Base-by-base conservation (phyloP, 2,329 filamentous ascomycete species). In the Phaeomoniella chlamydospora region DNA sequence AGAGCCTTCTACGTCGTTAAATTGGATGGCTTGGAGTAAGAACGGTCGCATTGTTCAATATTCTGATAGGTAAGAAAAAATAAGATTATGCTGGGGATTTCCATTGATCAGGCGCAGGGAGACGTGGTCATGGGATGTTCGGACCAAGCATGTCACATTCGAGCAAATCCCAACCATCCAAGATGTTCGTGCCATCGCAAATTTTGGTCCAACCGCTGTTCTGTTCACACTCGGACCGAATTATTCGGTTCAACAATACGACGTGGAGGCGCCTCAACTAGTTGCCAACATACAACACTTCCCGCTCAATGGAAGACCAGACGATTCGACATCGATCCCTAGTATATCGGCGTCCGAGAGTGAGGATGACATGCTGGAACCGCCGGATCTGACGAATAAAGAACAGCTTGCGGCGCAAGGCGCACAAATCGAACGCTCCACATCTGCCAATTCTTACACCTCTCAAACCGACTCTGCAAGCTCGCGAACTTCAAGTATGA, bases 11-110 rank as follows among this genome's bases (percentile, higher is more conserved):
- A 62, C 74, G 2, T 85, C 85, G 1, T 80, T 83, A 26, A 94
- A 93, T 54, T 98, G 90, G 90, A 87, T 94, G 67, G 81, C 77
- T 14, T 98, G 90, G 90, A 96, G 90, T 0, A 96, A 94, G 61
- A 96, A 94, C 62, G 90, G 90, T 29, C 80, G 87, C 45, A 86
- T 98, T 45, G 77, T 98, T 43, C 90, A 98, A 58, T 87, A 77
- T 57, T 81, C 83, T 4, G 85, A 94, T 58, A 77, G 79, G 87
- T 94, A 67, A 64, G 83, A 26, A 26, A n/a, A n/a, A n/a, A n/a
- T 74, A 37, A 22, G 35, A 29, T 37, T 29, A 32, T 36, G 11
- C 31, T 13, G 22, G 29, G 36, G 36, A 19, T 40, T 36, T 6
- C 5, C 26, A 16, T 32, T 18, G n/a, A n/a, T n/a, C n/a, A n/a